A percentile compares a stretch with the other conserved stretches of the same genome.
Conservation (phyloP, 2,329 filamentous ascomycete genomes). For the Fusarium anguioides region DNA sequence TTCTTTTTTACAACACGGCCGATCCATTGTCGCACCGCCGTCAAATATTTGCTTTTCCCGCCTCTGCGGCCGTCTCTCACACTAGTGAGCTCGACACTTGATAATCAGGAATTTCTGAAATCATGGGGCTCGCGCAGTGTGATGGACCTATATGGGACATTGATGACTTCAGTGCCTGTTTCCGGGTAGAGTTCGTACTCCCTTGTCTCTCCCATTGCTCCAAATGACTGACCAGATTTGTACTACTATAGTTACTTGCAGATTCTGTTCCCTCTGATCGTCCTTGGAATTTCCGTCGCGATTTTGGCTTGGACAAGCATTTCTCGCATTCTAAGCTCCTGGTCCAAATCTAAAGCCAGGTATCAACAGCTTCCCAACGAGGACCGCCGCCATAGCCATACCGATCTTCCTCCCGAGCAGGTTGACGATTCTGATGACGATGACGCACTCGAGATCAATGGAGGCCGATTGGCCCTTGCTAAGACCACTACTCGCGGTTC, state of each 20-base stretch:
- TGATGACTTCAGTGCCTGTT: conserved; percentile 73
- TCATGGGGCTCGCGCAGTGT: conserved; percentile 65
- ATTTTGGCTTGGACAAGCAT: conserved; percentile 70
- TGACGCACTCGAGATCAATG: conserved; percentile 65
- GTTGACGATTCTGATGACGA: conserved; percentile 65
- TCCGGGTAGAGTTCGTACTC: conserved; percentile 72
- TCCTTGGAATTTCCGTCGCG: conserved; percentile 76
- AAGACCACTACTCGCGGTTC: conserved; percentile 72
- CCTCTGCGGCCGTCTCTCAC: conserved; percentile 19
- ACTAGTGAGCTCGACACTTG: conserved; percentile 33
- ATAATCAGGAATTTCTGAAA: conserved; percentile 33
- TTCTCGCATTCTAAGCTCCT: conserved; percentile 62
- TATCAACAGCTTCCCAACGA: conserved; percentile 68
- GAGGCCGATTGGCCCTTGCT: conserved; percentile 66
- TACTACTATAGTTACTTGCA: conserved; percentile 58
- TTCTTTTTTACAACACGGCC: conserved; percentile 3
- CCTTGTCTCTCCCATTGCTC: neutral
- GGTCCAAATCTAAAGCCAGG: conserved; percentile 56
- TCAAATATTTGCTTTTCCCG: conserved; percentile 15
- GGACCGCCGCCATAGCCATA: conserved; percentile 58
- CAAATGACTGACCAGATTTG: conserved; percentile 26
- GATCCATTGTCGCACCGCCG: conserved; percentile 14
- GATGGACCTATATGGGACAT: conserved; percentile 69
- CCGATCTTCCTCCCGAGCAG: conserved; percentile 62
- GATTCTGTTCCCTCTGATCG: conserved; percentile 79